A percentile compares a stretch with the other conserved stretches of the same genome.
Conservation (phyloP, 1,284 basidiomycete genomes). For the Puccinia horiana region DNA sequence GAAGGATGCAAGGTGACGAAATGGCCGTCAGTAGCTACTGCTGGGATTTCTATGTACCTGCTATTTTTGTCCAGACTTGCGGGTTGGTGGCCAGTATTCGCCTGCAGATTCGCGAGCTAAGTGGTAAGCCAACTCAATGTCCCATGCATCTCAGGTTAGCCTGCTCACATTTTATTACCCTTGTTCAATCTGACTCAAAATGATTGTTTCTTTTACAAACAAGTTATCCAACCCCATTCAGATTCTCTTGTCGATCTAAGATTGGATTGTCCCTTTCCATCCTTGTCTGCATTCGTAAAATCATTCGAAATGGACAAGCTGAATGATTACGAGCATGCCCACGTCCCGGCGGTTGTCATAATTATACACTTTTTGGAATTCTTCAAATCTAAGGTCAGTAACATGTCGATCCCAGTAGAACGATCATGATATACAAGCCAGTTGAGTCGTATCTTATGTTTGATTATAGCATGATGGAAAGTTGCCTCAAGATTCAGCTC, state of each 20-base stretch:
- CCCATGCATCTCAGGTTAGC: not conserved
- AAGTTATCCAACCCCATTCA: constrained; percentile 90
- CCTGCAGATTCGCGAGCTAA: constrained; percentile 81
- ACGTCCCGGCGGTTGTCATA: constrained; percentile 82
- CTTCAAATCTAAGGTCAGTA: constrained; percentile 72
- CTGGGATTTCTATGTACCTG: constrained; percentile 64
- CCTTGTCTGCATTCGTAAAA: constrained; percentile 72
- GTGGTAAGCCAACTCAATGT: constrained; percentile 64
- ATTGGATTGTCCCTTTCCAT: constrained; percentile 83
- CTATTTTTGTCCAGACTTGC: constrained; percentile 75
- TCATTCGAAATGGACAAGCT: constrained; percentile 71
- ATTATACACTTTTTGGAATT: constrained; percentile 77
- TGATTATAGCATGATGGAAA: constrained; percentile 67
- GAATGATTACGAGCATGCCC: constrained; percentile 81
- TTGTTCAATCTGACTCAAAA: constrained; percentile 30
- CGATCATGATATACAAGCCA: not conserved
- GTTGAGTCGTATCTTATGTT: not conserved
- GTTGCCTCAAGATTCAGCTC: constrained; percentile 68
- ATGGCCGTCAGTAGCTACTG: constrained; percentile 48
- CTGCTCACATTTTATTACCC: constrained; percentile 13
- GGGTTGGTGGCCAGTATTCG: constrained; percentile 86
- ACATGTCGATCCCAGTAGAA: not conserved
- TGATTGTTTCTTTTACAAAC: constrained; percentile 51
- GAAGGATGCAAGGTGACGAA: constrained; percentile 61
- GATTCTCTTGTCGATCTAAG: constrained; percentile 79